phyloP scores from a whole-genome alignment of 2,329 filamentous ascomycete genomes.

The Fusarium sp. region DNA sequence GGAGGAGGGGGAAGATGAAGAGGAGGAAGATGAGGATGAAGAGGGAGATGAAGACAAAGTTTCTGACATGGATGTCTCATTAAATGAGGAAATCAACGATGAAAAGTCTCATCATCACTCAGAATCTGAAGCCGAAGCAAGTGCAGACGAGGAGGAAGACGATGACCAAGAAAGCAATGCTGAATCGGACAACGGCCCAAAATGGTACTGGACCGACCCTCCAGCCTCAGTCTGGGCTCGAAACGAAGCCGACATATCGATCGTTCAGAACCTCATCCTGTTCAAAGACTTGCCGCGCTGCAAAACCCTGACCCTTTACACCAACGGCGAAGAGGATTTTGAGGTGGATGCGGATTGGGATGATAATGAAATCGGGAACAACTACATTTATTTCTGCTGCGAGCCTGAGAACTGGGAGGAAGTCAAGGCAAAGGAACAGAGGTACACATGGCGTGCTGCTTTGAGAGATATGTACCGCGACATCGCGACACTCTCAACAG shows the following conservation, averaged over 20 bases:
- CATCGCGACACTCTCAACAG: background rate
- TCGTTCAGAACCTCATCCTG: background rate
- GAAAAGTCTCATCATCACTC: background rate
- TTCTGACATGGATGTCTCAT: background rate
- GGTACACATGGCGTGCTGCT: background rate
- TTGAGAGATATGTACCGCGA: conserved; percentile 15
- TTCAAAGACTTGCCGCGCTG: conserved; percentile 8
- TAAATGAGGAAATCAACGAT: background rate
- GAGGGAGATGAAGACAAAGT: background rate
- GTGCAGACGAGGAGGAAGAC: background rate
- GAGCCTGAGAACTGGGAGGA: background rate
- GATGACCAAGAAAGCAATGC: background rate
- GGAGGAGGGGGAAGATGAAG: too few species aligned
- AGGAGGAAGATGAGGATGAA: background rate
- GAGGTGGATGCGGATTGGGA: conserved; percentile 12
- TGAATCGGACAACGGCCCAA: background rate
- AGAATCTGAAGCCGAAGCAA: background rate
- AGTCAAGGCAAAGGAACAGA: background rate
- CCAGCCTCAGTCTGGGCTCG: conserved; percentile 25
- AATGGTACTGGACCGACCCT: conserved; percentile 2
- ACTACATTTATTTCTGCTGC: conserved; percentile 13
- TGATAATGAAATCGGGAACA: background rate
- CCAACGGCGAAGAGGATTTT: background rate
- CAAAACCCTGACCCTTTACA: background rate
- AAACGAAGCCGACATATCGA: background rate